phyloP scores from a whole-genome alignment of 768 basidiomycete species.

The Rhizopogon salebrosus region DNA sequence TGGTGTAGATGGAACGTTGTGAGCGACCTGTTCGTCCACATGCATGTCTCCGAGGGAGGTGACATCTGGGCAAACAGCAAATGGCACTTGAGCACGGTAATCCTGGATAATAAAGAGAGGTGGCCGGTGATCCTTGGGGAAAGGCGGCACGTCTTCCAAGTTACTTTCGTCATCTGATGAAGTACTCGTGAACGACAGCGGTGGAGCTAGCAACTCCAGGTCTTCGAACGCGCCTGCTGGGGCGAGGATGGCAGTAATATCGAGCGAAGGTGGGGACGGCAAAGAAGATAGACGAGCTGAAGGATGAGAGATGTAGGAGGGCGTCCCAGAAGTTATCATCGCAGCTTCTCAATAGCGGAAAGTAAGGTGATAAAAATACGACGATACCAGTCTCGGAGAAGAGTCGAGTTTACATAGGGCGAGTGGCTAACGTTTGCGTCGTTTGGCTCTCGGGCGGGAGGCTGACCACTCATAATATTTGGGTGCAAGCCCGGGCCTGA shows the following conservation, averaged over 20 bases:
- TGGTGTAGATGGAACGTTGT: conserved; percentile 22
- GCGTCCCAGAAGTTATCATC: not conserved
- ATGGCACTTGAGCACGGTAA: conserved; percentile 18
- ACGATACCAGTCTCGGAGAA: too few species aligned
- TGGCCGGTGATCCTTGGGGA: conserved; percentile 22
- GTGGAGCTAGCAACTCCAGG: not conserved
- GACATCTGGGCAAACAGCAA: conserved; percentile 15
- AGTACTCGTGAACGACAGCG: not conserved
- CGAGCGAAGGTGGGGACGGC: conserved; percentile 12
- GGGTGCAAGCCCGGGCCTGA: too few species aligned
- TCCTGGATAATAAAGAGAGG: conserved; percentile 22
- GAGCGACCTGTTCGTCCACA: conserved; percentile 12
- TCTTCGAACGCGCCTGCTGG: conserved; percentile 1
- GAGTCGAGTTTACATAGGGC: too few species aligned
- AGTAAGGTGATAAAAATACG: too few species aligned
- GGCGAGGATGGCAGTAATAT: conserved; percentile 19
- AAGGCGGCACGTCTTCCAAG: conserved; percentile 24
- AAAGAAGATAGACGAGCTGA: conserved; percentile 11
- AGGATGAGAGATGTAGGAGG: conserved; percentile 7
- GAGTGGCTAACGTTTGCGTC: too few species aligned
- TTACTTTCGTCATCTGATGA: conserved; percentile 7
- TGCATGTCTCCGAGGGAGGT: conserved; percentile 15
- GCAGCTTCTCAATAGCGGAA: not conserved
- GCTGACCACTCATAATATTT: too few species aligned
- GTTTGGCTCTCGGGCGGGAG: too few species aligned